Evolutionary conservation across 306 rosid species (phyloP).

Genomic region (Trichosanthes cucumerina): DNA sequence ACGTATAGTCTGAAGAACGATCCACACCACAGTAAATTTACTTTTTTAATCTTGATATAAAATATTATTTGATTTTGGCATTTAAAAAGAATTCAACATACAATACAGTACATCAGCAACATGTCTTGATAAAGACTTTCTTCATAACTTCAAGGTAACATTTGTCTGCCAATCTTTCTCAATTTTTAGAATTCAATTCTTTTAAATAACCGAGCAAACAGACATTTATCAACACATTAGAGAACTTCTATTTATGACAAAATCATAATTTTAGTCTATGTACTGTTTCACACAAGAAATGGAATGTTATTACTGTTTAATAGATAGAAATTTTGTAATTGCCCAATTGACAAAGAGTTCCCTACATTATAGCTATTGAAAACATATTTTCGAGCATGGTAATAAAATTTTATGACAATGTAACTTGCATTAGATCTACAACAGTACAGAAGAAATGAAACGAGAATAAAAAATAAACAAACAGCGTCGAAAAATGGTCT

Average conservation of each 20-base stretch:
- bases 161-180: too few relatives aligned
- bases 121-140: not conserved
- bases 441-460: not conserved
- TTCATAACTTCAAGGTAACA: not conserved
- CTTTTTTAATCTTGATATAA: not conserved
- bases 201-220: not conserved
- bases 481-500: not conserved
- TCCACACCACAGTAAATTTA: not conserved
- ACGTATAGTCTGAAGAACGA: not conserved
- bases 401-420: not conserved
- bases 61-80: not conserved
- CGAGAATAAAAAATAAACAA: not conserved
- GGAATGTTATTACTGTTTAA: not conserved
- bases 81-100: not conserved
- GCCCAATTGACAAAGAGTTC: slow-evolving; percentile 4
- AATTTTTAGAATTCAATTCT: too few relatives aligned
- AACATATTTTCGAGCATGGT: not conserved
- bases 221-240: too few relatives aligned
- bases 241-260: not conserved
- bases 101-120: not conserved
- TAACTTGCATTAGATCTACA: not conserved
- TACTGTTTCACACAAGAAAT: not conserved
- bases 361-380: not conserved
- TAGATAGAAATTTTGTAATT: not conserved
- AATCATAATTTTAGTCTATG: not conserved